Evolutionary conservation across 441 rosid genomes (phyloP).

Genomic region (Erodium chrysanthum): DNA sequence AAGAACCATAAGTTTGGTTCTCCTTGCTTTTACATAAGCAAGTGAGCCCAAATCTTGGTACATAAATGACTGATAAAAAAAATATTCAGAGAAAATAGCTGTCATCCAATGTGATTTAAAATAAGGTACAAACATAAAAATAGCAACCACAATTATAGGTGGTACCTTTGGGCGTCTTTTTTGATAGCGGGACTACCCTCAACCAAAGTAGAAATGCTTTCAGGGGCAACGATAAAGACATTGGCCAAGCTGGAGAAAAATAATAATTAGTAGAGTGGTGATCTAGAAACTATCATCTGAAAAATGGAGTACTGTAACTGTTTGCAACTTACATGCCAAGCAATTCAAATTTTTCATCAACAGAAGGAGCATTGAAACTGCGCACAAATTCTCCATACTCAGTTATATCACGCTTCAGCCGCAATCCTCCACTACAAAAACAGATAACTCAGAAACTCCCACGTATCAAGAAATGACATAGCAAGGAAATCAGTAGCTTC

Average conservation of each 20-base stretch:
- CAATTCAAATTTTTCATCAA: conserved; percentile 91
- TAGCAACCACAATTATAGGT: not conserved
- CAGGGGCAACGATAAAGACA: conserved; percentile 92
- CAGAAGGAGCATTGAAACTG: conserved; percentile 76
- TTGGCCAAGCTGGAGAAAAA: conserved; percentile 67
- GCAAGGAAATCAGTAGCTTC: not conserved
- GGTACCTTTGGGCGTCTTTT: conserved; percentile 85
- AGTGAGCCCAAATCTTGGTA: no score
- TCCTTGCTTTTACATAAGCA: no score
- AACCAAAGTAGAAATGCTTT: conserved; percentile 78
- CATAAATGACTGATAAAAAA: no score
- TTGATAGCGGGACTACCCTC: conserved; percentile 93
- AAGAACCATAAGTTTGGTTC: no score
- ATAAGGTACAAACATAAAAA: not conserved
- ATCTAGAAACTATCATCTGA: conserved; percentile 7
- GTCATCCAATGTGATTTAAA: not conserved
- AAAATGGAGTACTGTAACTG: not conserved
- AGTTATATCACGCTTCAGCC: conserved; percentile 88
- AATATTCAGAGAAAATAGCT: no score
- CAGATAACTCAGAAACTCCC: conserved; percentile 1
- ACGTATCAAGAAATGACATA: not conserved
- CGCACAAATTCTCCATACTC: conserved; percentile 87
- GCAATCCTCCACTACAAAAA: conserved; percentile 72
- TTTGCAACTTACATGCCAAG: conserved; percentile 69
- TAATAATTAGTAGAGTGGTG: conserved; percentile 4